A percentile compares a stretch with the other conserved stretches of the same genome.
phyloP scores from a whole-genome alignment of 805 yeast genomes.

The Hanseniaspora lindneri region DNA sequence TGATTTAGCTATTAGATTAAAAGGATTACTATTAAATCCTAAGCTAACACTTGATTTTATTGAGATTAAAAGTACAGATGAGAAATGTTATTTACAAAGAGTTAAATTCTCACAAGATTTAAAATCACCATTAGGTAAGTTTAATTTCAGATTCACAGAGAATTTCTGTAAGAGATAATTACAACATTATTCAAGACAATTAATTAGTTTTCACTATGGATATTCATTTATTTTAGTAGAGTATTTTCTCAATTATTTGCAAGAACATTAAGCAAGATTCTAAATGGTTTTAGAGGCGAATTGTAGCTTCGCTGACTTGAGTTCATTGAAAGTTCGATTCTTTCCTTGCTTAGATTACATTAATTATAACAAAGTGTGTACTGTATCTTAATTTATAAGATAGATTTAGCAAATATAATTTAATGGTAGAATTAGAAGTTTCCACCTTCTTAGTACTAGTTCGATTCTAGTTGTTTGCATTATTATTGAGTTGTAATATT shows the following conservation, averaged over 20 bases:
- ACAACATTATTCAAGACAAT: too few species aligned
- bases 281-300: slow-evolving; percentile 1
- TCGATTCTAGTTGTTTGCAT: slow-evolving; percentile 1
- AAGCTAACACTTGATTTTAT: background rate
- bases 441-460: slow-evolving; percentile 1
- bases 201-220: too few species aligned
- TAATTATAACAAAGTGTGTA: too few species aligned
- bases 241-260: too few species aligned
- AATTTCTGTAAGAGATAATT: background rate
- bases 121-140: background rate
- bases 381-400: too few species aligned
- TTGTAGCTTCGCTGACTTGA: background rate
- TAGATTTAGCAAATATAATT: background rate
- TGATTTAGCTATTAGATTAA: background rate
- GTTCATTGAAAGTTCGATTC: slow-evolving; percentile 1
- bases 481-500: too few species aligned
- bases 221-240: background rate
- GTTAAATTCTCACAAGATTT: background rate
- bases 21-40: background rate
- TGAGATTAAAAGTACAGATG: background rate
- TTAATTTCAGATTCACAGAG: background rate
- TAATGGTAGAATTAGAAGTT: slow-evolving; percentile 1
- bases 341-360: background rate
- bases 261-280: background rate
- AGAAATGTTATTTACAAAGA: background rate